Conservation (phyloP, 768 basidiomycete species). For the Tricholoma furcatifolium region DNA sequence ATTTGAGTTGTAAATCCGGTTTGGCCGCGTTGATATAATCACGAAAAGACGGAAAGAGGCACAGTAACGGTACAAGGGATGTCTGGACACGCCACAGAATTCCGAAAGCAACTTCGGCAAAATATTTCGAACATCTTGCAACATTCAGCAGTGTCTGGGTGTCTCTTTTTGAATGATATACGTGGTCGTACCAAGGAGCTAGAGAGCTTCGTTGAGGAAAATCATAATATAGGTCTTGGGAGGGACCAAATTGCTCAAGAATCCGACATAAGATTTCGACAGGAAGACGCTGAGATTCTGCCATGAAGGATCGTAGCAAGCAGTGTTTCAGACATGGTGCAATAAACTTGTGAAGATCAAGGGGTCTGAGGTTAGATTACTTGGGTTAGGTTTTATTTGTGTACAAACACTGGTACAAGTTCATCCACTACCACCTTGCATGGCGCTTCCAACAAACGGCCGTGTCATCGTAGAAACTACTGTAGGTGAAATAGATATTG, state of each 20-base stretch:
- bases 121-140: constrained; percentile 1
- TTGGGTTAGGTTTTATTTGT: not conserved
- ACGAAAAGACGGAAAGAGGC: not conserved
- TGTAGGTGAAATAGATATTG: constrained; percentile 84
- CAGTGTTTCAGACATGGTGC: no score
- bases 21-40: no score
- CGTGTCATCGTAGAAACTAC: constrained; percentile 89
- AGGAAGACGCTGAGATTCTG: no score
- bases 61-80: not conserved
- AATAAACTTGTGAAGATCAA: no score
- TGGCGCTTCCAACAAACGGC: constrained; percentile 86
- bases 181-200: not conserved
- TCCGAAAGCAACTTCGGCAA: constrained; percentile 1
- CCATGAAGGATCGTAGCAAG: no score
- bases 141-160: not conserved
- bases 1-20: no score
- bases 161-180: not conserved
- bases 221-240: not conserved
- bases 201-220: not conserved
- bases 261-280: not conserved
- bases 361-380: no score
- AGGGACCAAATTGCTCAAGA: not conserved
- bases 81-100: not conserved
- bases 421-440: constrained; percentile 21
- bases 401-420: not conserved